Evolutionary conservation across 305 asterid species (phyloP).

Genomic region (Fraxinus greggii): DNA sequence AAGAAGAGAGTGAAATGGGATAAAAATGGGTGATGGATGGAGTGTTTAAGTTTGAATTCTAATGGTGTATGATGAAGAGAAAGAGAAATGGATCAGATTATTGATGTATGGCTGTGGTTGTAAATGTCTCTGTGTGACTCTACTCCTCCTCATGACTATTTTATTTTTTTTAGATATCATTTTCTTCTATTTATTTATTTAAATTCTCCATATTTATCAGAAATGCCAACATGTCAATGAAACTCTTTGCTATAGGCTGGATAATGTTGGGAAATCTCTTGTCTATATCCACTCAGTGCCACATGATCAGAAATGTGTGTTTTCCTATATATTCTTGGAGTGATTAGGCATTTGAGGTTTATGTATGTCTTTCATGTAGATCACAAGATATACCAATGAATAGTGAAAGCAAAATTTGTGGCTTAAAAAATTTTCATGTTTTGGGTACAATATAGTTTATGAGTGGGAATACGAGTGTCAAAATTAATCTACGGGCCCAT

Average conservation of each 20-base stretch:
- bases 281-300: conserved; percentile 4
- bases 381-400: conserved; percentile 2
- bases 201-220: background rate
- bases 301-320: background rate
- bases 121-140: background rate
- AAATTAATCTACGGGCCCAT: background rate
- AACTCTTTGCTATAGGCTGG: conserved; percentile 22
- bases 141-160: background rate
- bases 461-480: background rate
- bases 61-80: conserved; percentile 30
- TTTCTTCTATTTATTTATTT: background rate
- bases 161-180: background rate
- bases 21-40: conserved; percentile 5
- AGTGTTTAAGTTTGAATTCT: conserved; percentile 24
- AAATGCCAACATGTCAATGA: conserved; percentile 27
- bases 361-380: background rate
- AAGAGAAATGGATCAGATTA: conserved; percentile 62
- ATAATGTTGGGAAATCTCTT: conserved; percentile 10
- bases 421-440: background rate
- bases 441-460: background rate
- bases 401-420: conserved; percentile 20
- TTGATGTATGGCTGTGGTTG: conserved; percentile 70
- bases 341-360: conserved; percentile 8
- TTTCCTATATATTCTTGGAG: background rate
- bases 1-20: conserved; percentile 18